Evolutionary conservation across 2,329 filamentous ascomycete genomes (phyloP).

Genomic region (Intubia oerlemansii): DNA sequence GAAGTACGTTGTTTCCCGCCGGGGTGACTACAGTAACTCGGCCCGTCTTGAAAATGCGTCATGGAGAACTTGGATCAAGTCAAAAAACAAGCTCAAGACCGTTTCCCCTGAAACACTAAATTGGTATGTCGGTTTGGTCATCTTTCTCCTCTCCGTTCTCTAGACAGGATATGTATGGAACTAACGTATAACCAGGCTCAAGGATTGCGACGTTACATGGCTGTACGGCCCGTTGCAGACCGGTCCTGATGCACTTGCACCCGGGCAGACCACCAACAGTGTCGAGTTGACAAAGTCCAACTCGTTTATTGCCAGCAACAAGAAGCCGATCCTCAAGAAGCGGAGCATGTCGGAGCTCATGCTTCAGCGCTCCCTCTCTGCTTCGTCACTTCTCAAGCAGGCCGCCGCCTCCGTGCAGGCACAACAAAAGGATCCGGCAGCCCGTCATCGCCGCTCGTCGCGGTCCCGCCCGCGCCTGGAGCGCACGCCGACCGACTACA

Average conservation of each 20-base stretch:
- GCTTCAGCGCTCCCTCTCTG: constrained; percentile 71
- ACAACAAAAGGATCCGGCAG: constrained; percentile 36
- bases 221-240: constrained; percentile 83
- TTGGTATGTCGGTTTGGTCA: constrained; percentile 45
- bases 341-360: constrained; percentile 91
- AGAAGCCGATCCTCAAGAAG: constrained; percentile 93
- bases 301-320: constrained; percentile 44
- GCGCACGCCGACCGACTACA: constrained; percentile 48
- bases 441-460: too few species aligned
- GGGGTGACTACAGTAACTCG: constrained; percentile 59
- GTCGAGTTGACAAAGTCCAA: constrained; percentile 27
- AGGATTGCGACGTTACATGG: constrained; percentile 96
- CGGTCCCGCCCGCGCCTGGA: constrained; percentile 33
- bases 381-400: constrained; percentile 75
- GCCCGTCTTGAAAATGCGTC: constrained; percentile 83
- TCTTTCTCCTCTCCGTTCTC: background rate
- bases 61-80: constrained; percentile 92
- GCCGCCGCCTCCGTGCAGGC: constrained; percentile 72
- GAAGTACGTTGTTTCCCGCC: constrained; percentile 73
- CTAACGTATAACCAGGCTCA: constrained; percentile 51
- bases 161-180: background rate
- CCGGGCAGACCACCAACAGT: constrained; percentile 18
- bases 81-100: constrained; percentile 69
- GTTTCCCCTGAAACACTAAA: constrained; percentile 82
- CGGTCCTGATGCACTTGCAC: constrained; percentile 32